These are phyloP conservation scores for Ceratocystis cacaofunesta DNA, from an alignment of 2,329 filamentous ascomycete genomes.

Conservation along the genomic window DNA sequence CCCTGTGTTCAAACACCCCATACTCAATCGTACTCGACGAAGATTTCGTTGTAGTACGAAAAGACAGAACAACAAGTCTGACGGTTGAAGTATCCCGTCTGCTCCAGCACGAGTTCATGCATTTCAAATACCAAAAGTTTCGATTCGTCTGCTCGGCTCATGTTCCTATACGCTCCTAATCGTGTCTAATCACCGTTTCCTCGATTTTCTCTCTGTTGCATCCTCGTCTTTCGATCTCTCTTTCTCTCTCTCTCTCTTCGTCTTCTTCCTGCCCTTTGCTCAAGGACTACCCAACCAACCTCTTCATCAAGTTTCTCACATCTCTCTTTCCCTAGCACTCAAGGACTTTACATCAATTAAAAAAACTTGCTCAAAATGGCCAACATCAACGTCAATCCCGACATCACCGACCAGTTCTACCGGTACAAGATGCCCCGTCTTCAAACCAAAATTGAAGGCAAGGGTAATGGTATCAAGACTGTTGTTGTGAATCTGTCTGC, in stretches of 20 bases:
- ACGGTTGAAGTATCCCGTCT: conserved; percentile 56
- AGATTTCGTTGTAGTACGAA: conserved; percentile 16
- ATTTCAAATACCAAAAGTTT: conserved; percentile 39
- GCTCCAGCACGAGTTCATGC: conserved; percentile 41
- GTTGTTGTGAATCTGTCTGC: conserved; percentile 95
- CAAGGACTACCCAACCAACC: not conserved
- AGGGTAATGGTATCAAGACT: conserved; percentile 98
- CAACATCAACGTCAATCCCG: conserved; percentile 95
- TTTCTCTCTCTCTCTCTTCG: conserved; percentile 12
- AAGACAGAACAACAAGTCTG: conserved; percentile 35
- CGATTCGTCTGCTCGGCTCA: conserved; percentile 28
- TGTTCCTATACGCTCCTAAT: conserved; percentile 18
- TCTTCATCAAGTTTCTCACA: not conserved
- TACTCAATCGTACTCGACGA: conserved; percentile 25
- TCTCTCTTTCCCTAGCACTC: not conserved
- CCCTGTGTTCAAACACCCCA: conserved; percentile 86
- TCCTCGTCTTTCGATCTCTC: conserved; percentile 20
- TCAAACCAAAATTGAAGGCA: conserved; percentile 98
- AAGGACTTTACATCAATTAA: conserved; percentile 5
- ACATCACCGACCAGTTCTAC: conserved; percentile 98
- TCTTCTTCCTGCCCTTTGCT: conserved; percentile 1
- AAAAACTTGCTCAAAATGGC: conserved; percentile 56
- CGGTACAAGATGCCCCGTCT: conserved; percentile 99
- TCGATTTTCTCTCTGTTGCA: conserved; percentile 20
- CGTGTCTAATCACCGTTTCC: conserved; percentile 21